Evolutionary conservation across 2,329 filamentous ascomycete genomes (phyloP).

Genomic region (Fusarium tricinctum): DNA sequence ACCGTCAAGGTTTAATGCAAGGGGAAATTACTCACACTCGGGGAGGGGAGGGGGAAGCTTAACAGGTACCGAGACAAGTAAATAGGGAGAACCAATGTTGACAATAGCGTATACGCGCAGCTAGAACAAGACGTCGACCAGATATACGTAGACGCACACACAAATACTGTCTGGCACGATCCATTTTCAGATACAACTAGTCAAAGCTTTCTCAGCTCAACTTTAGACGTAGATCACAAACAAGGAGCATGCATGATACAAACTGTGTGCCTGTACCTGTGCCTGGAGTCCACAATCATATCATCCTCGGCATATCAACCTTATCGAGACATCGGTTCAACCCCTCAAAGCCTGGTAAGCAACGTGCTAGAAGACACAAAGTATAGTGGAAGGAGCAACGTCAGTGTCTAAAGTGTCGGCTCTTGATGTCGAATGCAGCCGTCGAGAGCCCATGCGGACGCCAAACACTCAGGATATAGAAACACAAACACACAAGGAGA

Average conservation of each 20-base stretch:
- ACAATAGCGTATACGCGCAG: background rate
- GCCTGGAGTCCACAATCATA: conserved; percentile 1
- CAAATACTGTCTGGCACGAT: background rate
- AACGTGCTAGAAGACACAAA: background rate
- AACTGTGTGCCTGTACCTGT: background rate
- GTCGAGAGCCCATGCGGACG: background rate
- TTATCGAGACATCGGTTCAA: conserved; percentile 35
- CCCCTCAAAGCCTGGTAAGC: conserved; percentile 9
- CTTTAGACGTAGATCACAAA: conserved; percentile 2
- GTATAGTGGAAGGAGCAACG: too few relatives aligned
- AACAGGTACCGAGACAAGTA: too few relatives aligned
- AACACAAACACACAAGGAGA: background rate
- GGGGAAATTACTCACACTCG: conserved; percentile 44
- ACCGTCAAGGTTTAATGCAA: conserved; percentile 49
- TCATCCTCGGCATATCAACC: conserved; percentile 37
- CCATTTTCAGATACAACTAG: background rate
- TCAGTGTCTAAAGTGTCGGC: too few relatives aligned
- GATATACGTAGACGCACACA: background rate
- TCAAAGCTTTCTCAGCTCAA: background rate
- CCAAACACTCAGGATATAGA: conserved; percentile 1
- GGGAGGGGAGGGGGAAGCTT: background rate
- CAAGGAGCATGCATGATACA: conserved; percentile 1
- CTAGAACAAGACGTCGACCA: background rate
- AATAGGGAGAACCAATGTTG: background rate
- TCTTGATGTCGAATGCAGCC: background rate